Evolutionary conservation across 1,284 basidiomycete genomes (phyloP).

Genomic region (Ustilago cynodontis): DNA sequence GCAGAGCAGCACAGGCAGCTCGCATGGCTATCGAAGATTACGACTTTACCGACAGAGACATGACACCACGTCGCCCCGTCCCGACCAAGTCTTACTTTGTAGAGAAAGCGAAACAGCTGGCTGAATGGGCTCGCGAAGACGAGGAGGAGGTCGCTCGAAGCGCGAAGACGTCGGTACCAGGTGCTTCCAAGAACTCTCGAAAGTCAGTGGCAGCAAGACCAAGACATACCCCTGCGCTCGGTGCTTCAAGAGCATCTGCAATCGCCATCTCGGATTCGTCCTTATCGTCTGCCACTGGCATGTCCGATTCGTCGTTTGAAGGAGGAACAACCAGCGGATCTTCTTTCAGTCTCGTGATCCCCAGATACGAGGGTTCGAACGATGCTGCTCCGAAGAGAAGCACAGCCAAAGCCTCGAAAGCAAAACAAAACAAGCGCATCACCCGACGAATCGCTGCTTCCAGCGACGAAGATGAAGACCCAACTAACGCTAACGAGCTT

Average conservation of each 20-base stretch:
- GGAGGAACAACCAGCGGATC: constrained; percentile 24
- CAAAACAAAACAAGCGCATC: constrained; percentile 26
- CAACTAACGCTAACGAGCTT: background rate
- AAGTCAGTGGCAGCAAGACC: constrained; percentile 28
- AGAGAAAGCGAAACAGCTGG: constrained; percentile 39
- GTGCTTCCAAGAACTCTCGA: constrained; percentile 1
- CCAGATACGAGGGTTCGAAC: constrained; percentile 16
- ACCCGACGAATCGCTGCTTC: constrained; percentile 23
- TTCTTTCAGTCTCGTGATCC: constrained; percentile 18
- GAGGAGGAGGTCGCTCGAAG: constrained; percentile 1
- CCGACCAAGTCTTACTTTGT: constrained; percentile 49
- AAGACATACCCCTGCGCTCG: constrained; percentile 6
- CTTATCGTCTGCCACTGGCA: constrained; percentile 19
- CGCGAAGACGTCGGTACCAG: background rate
- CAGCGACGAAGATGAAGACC: constrained; percentile 28
- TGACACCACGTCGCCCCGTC: constrained; percentile 45
- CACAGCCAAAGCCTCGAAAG: constrained; percentile 2
- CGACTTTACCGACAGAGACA: constrained; percentile 47
- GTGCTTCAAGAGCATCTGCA: background rate
- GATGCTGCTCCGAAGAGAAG: background rate
- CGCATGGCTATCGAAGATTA: constrained; percentile 45
- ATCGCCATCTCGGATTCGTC: constrained; percentile 24
- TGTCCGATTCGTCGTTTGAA: constrained; percentile 23
- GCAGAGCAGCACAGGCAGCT: constrained; percentile 42
- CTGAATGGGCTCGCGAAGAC: constrained; percentile 22